Conservation (phyloP, 1,139 yeast genomes). For the Magnusiomyces clavatus region DNA sequence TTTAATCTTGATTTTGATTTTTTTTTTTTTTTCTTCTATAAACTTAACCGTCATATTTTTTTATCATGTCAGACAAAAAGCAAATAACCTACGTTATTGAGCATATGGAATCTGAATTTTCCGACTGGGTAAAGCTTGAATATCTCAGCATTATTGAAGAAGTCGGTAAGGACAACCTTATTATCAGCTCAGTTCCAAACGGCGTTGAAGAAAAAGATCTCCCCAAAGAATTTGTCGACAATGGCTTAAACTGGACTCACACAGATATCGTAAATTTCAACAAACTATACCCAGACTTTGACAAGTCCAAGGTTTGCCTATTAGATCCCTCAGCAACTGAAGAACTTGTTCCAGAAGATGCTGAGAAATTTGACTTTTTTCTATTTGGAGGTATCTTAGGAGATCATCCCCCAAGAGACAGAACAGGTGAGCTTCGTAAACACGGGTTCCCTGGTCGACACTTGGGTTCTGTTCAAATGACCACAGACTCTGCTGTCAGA, state of each 20-base stretch:
- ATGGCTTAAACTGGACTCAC: constrained; percentile 78
- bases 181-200: constrained; percentile 69
- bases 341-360: constrained; percentile 68
- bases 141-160: constrained; percentile 76
- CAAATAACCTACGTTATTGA: constrained; percentile 84
- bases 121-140: constrained; percentile 91
- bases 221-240: constrained; percentile 50
- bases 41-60: too few relatives aligned
- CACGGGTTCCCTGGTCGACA: constrained; percentile 79
- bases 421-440: constrained; percentile 84
- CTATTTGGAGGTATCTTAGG: constrained; percentile 96
- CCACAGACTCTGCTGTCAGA: constrained; percentile 94
- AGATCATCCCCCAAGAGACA: constrained; percentile 92
- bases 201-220: constrained; percentile 48
- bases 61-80: not conserved
- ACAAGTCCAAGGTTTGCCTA: constrained; percentile 57
- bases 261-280: constrained; percentile 52
- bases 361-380: constrained; percentile 63
- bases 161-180: constrained; percentile 67
- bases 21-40: too few relatives aligned
- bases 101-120: constrained; percentile 96
- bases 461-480: constrained; percentile 85
- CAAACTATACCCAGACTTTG: constrained; percentile 36
- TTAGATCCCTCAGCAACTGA: constrained; percentile 79
- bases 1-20: too few relatives aligned